Conservation (phyloP, 1,284 basidiomycete genomes). For the Ustilago shanxiensis region DNA sequence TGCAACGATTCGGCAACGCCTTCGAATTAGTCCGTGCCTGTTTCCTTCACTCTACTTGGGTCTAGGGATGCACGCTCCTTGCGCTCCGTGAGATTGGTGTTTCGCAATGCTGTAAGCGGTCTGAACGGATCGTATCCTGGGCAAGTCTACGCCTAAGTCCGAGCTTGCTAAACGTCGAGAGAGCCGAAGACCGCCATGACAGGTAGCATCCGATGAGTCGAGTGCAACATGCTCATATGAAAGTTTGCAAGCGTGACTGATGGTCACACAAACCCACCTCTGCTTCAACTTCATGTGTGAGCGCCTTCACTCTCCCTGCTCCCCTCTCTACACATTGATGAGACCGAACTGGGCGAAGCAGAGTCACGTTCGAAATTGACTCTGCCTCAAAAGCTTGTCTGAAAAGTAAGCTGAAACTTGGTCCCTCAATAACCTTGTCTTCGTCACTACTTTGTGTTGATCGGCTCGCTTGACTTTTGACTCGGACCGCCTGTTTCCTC, state of each 20-base stretch:
- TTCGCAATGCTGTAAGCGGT: neutral
- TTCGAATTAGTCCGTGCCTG: neutral
- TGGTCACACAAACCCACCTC: constrained; percentile 1
- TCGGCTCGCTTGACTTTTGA: neutral
- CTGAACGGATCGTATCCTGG: neutral
- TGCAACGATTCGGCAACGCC: neutral
- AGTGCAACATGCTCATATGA: neutral
- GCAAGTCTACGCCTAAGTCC: neutral
- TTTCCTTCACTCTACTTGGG: neutral
- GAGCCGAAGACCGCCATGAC: too few relatives aligned
- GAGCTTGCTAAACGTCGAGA: too few relatives aligned
- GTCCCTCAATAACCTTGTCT: neutral
- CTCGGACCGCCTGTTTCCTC: neutral
- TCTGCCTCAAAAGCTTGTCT: neutral
- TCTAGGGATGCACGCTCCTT: neutral
- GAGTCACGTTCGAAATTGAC: neutral
- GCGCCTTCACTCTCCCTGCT: neutral
- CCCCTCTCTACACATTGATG: neutral
- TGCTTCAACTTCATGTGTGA: constrained; percentile 2
- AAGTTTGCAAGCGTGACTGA: constrained; percentile 1
- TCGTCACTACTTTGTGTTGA: neutral
- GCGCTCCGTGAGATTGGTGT: neutral
- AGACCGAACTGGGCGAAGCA: neutral
- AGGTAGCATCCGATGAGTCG: neutral
- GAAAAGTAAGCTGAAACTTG: neutral